phyloP scores from a whole-genome alignment of 306 rosid genomes.

The Pachyrhizus erosus region DNA sequence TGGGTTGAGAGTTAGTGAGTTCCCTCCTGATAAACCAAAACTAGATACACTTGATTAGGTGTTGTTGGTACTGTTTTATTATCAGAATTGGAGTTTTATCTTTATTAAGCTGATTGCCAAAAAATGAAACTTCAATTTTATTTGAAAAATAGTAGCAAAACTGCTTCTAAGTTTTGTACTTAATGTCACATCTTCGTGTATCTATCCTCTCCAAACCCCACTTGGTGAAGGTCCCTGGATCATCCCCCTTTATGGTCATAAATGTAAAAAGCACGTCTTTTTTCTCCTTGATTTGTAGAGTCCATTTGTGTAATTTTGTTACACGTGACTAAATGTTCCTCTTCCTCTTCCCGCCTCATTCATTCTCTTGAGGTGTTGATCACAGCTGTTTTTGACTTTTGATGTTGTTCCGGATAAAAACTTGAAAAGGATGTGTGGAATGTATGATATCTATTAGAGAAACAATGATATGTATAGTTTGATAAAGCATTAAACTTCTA shows the following conservation, averaged over 20 bases:
- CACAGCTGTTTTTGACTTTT: neutral
- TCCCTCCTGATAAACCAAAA: neutral
- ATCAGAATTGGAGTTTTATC: neutral
- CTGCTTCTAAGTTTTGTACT: neutral
- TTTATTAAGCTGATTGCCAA: neutral
- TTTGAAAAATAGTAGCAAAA: neutral
- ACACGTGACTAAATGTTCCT: neutral
- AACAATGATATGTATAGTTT: neutral
- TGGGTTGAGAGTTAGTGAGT: slow-evolving; percentile 38
- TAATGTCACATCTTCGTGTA: neutral
- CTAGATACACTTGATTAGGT: neutral
- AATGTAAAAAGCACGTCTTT: neutral
- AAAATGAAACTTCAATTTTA: neutral
- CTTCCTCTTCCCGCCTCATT: too few species aligned
- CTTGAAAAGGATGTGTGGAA: neutral
- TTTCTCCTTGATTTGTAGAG: slow-evolving; percentile 19
- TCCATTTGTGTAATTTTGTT: neutral
- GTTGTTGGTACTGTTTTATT: neutral
- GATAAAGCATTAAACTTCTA: neutral
- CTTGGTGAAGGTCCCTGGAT: neutral
- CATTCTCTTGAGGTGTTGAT: slow-evolving; percentile 22
- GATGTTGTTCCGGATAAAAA: neutral
- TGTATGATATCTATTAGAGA: neutral
- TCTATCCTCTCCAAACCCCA: neutral
- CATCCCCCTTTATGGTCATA: neutral